Evolutionary conservation across 768 basidiomycete genomes (phyloP), one percentile per base, ranked within the genome.

Genomic region (Rhizopogon vesiculosus): DNA sequence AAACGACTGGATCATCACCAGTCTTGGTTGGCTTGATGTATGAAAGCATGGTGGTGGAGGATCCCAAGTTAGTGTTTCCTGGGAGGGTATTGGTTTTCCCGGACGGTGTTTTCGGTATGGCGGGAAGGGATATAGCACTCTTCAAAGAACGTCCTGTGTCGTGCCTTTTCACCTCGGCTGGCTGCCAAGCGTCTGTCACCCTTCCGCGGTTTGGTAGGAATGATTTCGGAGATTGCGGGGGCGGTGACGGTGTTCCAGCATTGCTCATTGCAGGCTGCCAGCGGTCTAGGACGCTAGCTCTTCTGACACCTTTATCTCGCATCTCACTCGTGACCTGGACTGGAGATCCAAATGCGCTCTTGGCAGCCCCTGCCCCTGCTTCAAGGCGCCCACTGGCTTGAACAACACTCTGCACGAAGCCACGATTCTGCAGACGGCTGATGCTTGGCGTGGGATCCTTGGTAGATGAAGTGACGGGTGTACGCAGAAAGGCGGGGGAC

Each of bases 391-490:
- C 74, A 61, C 82, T 89, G 45, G 78, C 85, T 69, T 87, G 85
- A 35, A 93, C 86, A 74, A 91, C 84, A 59, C 79, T 89, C 68
- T 89, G 86, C 2, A 93, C 91, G 64, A 93, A 92, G 4, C 91
- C 91, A 41, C 91, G 84, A 18, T 91, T 91, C 63, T 92, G 85
- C 16, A 93, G 71, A 57, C 90, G 75, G 58, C 88, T 92, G 33
- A 93, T 81, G 66, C 89, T 91, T 0, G 91, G 91, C 2, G 89
- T 90, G 3, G 81, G 81, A 44, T 90, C 89, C 66, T 91, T 92
- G 51, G 76, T 68, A 3, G 77, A 65, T 8, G 81, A 71, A 2
- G 76, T 72, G 10, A 7, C 6, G 2, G 64, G 66, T 9, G 50
- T 62, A 44, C 81, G 84, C 28, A 85, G 72, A 65, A 90, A 86